Conservation (phyloP, 345 rosid species). For the Acer negundo region DNA sequence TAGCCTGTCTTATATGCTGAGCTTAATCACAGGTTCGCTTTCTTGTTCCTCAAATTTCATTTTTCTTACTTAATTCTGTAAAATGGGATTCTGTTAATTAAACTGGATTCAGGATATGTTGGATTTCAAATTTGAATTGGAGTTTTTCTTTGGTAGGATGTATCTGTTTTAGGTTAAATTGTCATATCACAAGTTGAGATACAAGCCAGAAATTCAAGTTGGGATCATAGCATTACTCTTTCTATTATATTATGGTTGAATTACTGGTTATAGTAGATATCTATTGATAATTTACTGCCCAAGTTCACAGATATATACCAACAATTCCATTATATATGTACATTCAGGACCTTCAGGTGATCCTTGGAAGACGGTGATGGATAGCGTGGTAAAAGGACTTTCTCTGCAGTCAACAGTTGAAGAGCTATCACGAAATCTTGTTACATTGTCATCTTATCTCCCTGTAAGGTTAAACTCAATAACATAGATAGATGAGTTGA, state of each 20-base stretch:
- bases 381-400: slow-evolving; percentile 15
- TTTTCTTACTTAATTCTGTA: neutral
- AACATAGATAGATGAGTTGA: neutral
- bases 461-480: slow-evolving; percentile 16
- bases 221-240: too few species aligned
- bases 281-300: neutral
- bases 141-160: neutral
- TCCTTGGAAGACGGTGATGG: slow-evolving; percentile 14
- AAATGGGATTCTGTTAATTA: too few species aligned
- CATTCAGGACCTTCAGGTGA: slow-evolving; percentile 11
- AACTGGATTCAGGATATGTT: neutral
- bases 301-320: neutral
- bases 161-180: too few species aligned
- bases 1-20: slow-evolving; percentile 34
- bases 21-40: slow-evolving; percentile 52
- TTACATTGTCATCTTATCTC: slow-evolving; percentile 17
- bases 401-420: slow-evolving; percentile 11
- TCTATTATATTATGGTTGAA: neutral
- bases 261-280: neutral
- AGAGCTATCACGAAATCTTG: slow-evolving; percentile 14
- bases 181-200: neutral
- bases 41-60: neutral
- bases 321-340: neutral
- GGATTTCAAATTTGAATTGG: neutral
- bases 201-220: too few species aligned